phyloP scores from a whole-genome alignment of 352 stramenopile genomes.

The Phytophthora citricola region DNA sequence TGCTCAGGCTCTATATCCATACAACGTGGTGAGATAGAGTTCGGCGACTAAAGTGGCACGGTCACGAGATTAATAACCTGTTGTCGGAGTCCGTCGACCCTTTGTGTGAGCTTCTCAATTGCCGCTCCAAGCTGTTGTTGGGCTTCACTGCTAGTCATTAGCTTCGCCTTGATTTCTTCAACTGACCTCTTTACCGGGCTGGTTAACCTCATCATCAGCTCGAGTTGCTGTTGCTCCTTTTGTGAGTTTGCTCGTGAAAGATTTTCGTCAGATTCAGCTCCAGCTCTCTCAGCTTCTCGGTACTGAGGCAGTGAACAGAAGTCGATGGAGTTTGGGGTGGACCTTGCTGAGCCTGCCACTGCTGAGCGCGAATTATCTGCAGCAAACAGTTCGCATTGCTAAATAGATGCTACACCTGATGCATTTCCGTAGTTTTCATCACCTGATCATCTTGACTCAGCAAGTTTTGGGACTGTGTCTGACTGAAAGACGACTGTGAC shows the following conservation, averaged over 20 bases:
- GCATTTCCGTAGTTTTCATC: slow-evolving; percentile 6
- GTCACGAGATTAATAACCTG: slow-evolving; percentile 33
- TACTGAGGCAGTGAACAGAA: slow-evolving; percentile 6
- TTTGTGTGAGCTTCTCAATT: slow-evolving; percentile 19
- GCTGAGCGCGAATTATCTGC: slow-evolving; percentile 26
- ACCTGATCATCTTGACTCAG: slow-evolving; percentile 44
- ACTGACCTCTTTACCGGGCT: slow-evolving; percentile 35
- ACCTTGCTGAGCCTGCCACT: slow-evolving; percentile 24
- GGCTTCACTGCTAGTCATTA: slow-evolving; percentile 7
- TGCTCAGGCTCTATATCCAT: slow-evolving; percentile 19
- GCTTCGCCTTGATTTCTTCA: slow-evolving; percentile 20
- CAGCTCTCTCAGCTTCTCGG: slow-evolving; percentile 23
- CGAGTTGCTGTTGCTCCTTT: slow-evolving; percentile 30
- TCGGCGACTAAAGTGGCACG: background rate
- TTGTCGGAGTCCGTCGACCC: slow-evolving; percentile 28
- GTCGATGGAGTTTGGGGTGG: background rate
- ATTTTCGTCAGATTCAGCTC: slow-evolving; percentile 18
- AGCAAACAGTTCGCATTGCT: slow-evolving; percentile 5
- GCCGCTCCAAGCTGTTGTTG: slow-evolving; percentile 16
- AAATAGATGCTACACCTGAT: background rate
- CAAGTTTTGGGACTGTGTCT: slow-evolving; percentile 45
- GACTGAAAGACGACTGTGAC: slow-evolving; percentile 53
- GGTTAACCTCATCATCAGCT: slow-evolving; percentile 17
- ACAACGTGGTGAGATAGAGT: slow-evolving; percentile 19
- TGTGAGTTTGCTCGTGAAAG: slow-evolving; percentile 20